Conservation (phyloP, 495 filamentous ascomycete genomes). For the Hyaloscypha variabilis region DNA sequence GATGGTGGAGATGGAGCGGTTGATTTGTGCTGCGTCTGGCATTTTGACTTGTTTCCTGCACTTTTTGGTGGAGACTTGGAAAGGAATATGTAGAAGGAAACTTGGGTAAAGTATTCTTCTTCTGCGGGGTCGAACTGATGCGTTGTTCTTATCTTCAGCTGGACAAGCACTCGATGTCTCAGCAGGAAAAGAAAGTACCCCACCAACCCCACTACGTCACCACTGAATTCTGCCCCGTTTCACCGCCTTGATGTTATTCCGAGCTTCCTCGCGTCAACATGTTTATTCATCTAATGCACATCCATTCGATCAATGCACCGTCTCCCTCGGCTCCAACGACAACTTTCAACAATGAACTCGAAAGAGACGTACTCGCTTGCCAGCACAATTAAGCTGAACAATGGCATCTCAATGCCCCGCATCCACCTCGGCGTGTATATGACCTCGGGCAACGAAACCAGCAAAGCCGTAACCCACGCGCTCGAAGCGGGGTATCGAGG, state of each 20-base stretch:
- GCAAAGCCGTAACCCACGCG: slow-evolving; percentile 50
- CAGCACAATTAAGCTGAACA: slow-evolving; percentile 48
- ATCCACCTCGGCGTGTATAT: slow-evolving; percentile 71
- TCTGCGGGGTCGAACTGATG: no score
- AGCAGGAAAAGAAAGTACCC: slow-evolving; percentile 3
- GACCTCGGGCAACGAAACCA: slow-evolving; percentile 53
- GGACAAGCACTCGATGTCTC: not conserved
- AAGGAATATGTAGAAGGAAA: no score
- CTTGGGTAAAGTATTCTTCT: no score
- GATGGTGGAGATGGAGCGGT: slow-evolving; percentile 39
- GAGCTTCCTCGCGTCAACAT: no score
- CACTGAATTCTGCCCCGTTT: not conserved
- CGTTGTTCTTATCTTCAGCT: no score
- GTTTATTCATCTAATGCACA: no score
- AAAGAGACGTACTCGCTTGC: slow-evolving; percentile 9
- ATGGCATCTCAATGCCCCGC: slow-evolving; percentile 61
- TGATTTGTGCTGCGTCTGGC: slow-evolving; percentile 34
- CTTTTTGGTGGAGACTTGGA: not conserved
- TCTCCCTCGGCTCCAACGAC: not conserved
- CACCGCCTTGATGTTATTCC: not conserved
- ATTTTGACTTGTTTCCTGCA: slow-evolving; percentile 23
- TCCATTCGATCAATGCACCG: not conserved
- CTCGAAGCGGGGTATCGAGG: slow-evolving; percentile 47
- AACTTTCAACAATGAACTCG: slow-evolving; percentile 3
- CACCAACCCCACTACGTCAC: not conserved